These are phyloP conservation scores for Cordia subcordata DNA, from an alignment of 257 asterid species.

Conservation along the genomic window DNA sequence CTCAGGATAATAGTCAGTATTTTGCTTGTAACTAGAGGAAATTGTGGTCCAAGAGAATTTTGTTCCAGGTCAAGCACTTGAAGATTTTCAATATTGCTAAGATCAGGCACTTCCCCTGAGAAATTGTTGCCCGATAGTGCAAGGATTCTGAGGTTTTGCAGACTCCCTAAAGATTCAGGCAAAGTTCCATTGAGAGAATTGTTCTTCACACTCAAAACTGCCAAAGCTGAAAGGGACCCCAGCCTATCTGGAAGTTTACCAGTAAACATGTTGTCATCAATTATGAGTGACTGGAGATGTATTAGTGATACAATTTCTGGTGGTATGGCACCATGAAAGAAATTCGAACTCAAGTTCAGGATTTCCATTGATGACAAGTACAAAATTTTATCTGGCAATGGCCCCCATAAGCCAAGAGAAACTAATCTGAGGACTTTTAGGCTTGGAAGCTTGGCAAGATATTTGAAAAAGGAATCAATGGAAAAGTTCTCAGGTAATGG, in stretches of 20 bases:
- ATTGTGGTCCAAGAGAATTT: slow-evolving; percentile 61
- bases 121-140: slow-evolving; percentile 60
- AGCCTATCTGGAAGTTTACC: slow-evolving; percentile 51
- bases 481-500: slow-evolving; percentile 62
- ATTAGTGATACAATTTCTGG: slow-evolving; percentile 35
- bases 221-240: slow-evolving; percentile 49
- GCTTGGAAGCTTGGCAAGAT: slow-evolving; percentile 48
- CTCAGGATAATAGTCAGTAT: slow-evolving; percentile 45
- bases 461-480: slow-evolving; percentile 46
- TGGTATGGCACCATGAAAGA: slow-evolving; percentile 54
- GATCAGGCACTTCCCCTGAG: slow-evolving; percentile 74
- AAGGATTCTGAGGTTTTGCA: slow-evolving; percentile 60
- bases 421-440: slow-evolving; percentile 76
- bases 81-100: slow-evolving; percentile 54
- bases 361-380: slow-evolving; percentile 63
- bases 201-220: slow-evolving; percentile 59
- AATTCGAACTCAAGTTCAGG: slow-evolving; percentile 71
- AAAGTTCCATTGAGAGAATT: slow-evolving; percentile 52
- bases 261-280: slow-evolving; percentile 59
- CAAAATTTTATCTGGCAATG: slow-evolving; percentile 40
- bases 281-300: slow-evolving; percentile 59
- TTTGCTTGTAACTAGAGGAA: slow-evolving; percentile 51
- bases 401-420: slow-evolving; percentile 86
- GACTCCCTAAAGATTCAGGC: slow-evolving; percentile 46
- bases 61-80: slow-evolving; percentile 64